Percentiles rank a stretch among this genome's conserved stretches.
These are phyloP conservation scores for Austroboletus niveus DNA, from an alignment of 1,284 basidiomycete species.

Conservation along the genomic window DNA sequence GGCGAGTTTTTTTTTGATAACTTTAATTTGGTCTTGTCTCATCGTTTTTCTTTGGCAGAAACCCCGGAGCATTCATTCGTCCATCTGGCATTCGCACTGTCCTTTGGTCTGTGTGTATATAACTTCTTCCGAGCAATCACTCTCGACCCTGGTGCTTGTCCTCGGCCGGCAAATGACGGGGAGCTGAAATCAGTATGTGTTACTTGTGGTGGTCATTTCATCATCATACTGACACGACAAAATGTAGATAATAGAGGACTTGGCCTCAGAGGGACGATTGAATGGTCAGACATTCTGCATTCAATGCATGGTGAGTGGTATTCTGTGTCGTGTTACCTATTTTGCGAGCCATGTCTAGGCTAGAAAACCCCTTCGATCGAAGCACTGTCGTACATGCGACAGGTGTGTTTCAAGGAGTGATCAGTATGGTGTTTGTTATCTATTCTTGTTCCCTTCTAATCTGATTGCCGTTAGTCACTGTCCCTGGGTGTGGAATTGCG, in stretches of 20 bases:
- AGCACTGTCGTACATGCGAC: slow-evolving; percentile 93
- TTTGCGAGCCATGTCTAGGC: slow-evolving; percentile 45
- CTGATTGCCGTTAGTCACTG: slow-evolving; percentile 66
- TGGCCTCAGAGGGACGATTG: slow-evolving; percentile 82
- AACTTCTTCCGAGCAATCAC: slow-evolving; percentile 90
- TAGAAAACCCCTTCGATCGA: slow-evolving; percentile 88
- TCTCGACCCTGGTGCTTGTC: slow-evolving; percentile 89
- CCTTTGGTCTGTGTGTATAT: slow-evolving; percentile 73
- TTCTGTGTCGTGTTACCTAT: neutral
- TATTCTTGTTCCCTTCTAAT: slow-evolving; percentile 3
- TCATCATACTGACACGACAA: slow-evolving; percentile 1
- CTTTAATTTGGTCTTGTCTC: neutral
- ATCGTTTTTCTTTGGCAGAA: slow-evolving; percentile 40
- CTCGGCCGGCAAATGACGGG: slow-evolving; percentile 72
- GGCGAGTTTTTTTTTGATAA: slow-evolving; percentile 44
- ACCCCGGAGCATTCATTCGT: slow-evolving; percentile 73
- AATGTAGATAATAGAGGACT: slow-evolving; percentile 78
- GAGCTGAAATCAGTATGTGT: slow-evolving; percentile 78
- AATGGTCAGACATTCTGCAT: slow-evolving; percentile 98
- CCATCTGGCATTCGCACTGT: slow-evolving; percentile 75
- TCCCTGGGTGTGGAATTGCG: slow-evolving; percentile 99
- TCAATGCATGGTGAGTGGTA: slow-evolving; percentile 73
- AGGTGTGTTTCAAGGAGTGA: slow-evolving; percentile 88
- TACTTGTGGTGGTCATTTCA: neutral
- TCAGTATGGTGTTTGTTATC: slow-evolving; percentile 61